Evolutionary conservation across 768 basidiomycete genomes (phyloP).

Genomic region (Plicaturopsis crispa): DNA sequence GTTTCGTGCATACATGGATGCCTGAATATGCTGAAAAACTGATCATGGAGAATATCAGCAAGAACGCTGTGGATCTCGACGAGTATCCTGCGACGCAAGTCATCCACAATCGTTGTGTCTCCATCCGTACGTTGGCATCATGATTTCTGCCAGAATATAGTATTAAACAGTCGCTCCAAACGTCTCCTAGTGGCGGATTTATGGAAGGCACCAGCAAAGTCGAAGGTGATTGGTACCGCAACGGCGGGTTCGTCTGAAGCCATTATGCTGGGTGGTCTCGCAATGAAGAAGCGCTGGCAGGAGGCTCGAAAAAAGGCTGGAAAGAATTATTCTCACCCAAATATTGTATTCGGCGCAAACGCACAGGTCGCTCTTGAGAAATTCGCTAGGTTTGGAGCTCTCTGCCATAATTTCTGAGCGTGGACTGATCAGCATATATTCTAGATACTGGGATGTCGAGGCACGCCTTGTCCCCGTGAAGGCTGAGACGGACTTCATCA

Average conservation of each 20-base stretch:
- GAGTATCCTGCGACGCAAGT: conserved; percentile 53
- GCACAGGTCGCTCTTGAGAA: conserved; percentile 62
- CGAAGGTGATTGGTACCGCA: conserved; percentile 49
- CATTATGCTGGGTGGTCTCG: conserved; percentile 65
- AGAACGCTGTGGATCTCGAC: conserved; percentile 61
- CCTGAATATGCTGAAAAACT: conserved; percentile 44
- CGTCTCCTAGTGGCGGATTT: conserved; percentile 39
- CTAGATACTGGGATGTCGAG: conserved; percentile 55
- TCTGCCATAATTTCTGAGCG: not conserved
- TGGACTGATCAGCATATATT: conserved; percentile 3
- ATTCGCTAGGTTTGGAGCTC: conserved; percentile 37
- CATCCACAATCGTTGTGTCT: conserved; percentile 47
- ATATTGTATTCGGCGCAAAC: conserved; percentile 52
- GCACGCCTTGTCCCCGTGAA: conserved; percentile 41
- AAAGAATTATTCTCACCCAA: conserved; percentile 47
- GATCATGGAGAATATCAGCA: conserved; percentile 56
- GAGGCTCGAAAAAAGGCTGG: conserved; percentile 50
- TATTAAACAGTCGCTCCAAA: conserved; percentile 5
- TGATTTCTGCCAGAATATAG: not conserved
- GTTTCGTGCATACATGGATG: conserved; percentile 55
- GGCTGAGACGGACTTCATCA: conserved; percentile 36
- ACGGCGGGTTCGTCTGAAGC: conserved; percentile 63
- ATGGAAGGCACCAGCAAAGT: conserved; percentile 60
- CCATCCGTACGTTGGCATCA: conserved; percentile 34
- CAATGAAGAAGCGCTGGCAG: conserved; percentile 66